These are phyloP conservation scores for Fusarium haematococcum DNA, from an alignment of 2,329 filamentous ascomycete genomes.

Conservation along the genomic window DNA sequence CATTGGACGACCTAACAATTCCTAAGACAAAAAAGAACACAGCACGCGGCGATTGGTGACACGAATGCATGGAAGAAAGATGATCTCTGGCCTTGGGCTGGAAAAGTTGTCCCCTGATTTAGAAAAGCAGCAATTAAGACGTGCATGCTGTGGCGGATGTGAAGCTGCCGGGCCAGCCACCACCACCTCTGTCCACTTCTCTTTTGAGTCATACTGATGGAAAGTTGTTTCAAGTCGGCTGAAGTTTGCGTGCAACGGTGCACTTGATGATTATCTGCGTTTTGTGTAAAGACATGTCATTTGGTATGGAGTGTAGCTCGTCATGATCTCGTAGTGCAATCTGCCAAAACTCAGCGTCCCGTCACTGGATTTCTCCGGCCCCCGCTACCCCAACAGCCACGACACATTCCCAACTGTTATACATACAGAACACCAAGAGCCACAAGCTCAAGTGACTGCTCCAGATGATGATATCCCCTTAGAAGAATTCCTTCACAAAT, in stretches of 20 bases:
- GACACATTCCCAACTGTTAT: background rate
- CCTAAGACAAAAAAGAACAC: conserved; percentile 10
- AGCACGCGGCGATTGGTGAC: conserved; percentile 23
- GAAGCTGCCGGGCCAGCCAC: background rate
- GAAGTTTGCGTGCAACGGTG: background rate
- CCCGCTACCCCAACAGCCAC: background rate
- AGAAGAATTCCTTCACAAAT: background rate
- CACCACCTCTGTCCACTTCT: background rate
- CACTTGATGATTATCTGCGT: background rate
- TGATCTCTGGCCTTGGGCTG: background rate
- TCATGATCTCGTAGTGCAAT: background rate
- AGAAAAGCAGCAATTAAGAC: background rate
- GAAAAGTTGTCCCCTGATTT: background rate
- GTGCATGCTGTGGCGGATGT: background rate
- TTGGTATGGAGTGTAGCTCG: background rate
- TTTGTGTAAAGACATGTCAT: background rate
- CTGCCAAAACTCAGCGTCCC: background rate
- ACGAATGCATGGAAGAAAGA: conserved; percentile 7
- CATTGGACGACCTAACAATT: conserved; percentile 23
- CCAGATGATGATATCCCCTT: background rate
- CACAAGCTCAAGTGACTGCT: background rate
- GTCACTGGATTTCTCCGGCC: background rate
- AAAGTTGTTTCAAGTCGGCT: background rate
- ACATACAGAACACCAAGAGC: background rate
- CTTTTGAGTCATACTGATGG: background rate